Evolutionary conservation across 2,329 filamentous ascomycete species (phyloP).

Genomic region (Colletotrichum simmondsii): DNA sequence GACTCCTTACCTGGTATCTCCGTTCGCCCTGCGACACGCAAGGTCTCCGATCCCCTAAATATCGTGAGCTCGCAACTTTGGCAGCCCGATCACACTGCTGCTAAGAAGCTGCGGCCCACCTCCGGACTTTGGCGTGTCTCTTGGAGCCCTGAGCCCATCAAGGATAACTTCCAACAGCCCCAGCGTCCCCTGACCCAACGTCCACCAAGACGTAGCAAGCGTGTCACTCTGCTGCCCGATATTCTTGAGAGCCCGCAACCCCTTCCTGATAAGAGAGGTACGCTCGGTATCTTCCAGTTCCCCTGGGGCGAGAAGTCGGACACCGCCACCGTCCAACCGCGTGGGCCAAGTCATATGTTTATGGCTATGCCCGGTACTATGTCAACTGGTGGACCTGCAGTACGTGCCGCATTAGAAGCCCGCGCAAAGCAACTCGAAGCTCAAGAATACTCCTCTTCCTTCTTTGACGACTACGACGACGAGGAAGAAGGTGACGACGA

Average conservation of each 20-base stretch:
- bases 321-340: slow-evolving; percentile 56
- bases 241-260: slow-evolving; percentile 72
- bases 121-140: slow-evolving; percentile 44
- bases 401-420: slow-evolving; percentile 44
- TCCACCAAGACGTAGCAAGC: slow-evolving; percentile 65
- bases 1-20: slow-evolving; percentile 42
- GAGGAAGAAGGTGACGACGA: slow-evolving; percentile 54
- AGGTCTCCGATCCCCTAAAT: slow-evolving; percentile 43
- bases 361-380: slow-evolving; percentile 65
- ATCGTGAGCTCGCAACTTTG: slow-evolving; percentile 53
- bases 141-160: slow-evolving; percentile 34
- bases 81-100: slow-evolving; percentile 42
- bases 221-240: slow-evolving; percentile 70
- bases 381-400: slow-evolving; percentile 49
- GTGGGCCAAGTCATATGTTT: slow-evolving; percentile 45
- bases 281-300: slow-evolving; percentile 73
- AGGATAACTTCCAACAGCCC: slow-evolving; percentile 31
- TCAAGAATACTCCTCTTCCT: slow-evolving; percentile 59
- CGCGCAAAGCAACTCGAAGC: slow-evolving; percentile 49
- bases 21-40: slow-evolving; percentile 49
- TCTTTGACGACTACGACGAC: slow-evolving; percentile 71
- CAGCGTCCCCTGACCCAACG: slow-evolving; percentile 60
- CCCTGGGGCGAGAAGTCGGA: slow-evolving; percentile 74
- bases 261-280: slow-evolving; percentile 66
- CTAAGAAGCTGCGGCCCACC: slow-evolving; percentile 35